Conservation (phyloP, 305 asterid species). For the Fraxinus ornus region DNA sequence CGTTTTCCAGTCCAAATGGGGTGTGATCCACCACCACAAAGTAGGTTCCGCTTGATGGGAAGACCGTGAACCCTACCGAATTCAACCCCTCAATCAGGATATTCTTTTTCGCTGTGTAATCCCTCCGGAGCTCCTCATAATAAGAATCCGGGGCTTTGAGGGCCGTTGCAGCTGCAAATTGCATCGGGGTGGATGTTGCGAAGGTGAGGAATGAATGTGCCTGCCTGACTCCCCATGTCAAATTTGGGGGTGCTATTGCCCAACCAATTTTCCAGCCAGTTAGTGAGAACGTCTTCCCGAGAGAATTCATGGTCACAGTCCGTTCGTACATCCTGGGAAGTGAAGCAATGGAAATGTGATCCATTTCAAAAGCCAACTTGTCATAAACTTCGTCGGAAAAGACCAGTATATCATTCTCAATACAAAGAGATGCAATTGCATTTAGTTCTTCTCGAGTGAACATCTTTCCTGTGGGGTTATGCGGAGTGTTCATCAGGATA, state of each 20-base stretch:
- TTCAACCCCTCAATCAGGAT: conserved; percentile 79
- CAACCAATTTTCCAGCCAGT: conserved; percentile 98
- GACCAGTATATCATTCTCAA: conserved; percentile 68
- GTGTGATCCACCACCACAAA: conserved; percentile 87
- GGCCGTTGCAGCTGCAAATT: conserved; percentile 70
- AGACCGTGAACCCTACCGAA: conserved; percentile 72
- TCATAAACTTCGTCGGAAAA: conserved; percentile 89
- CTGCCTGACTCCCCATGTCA: conserved; percentile 90
- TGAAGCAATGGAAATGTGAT: conserved; percentile 82
- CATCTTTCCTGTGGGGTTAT: conserved; percentile 96
- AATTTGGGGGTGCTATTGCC: conserved; percentile 89
- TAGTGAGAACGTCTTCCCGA: conserved; percentile 90
- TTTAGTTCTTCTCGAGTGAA: conserved; percentile 69
- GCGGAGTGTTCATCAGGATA: conserved; percentile 79
- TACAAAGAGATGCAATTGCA: conserved; percentile 62
- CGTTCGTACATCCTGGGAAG: conserved; percentile 86
- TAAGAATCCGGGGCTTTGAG: conserved; percentile 74
- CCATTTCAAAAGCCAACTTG: conserved; percentile 85
- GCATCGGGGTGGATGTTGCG: conserved; percentile 96
- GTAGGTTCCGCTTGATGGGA: conserved; percentile 87
- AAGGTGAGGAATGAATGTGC: conserved; percentile 87
- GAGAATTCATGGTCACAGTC: conserved; percentile 79
- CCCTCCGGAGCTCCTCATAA: conserved; percentile 67
- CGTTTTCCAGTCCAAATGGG: conserved; percentile 72
- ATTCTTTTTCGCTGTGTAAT: conserved; percentile 61